These are phyloP conservation scores for Mycogone perniciosa DNA, from an alignment of 2,329 filamentous ascomycete species.

Conservation along the genomic window DNA sequence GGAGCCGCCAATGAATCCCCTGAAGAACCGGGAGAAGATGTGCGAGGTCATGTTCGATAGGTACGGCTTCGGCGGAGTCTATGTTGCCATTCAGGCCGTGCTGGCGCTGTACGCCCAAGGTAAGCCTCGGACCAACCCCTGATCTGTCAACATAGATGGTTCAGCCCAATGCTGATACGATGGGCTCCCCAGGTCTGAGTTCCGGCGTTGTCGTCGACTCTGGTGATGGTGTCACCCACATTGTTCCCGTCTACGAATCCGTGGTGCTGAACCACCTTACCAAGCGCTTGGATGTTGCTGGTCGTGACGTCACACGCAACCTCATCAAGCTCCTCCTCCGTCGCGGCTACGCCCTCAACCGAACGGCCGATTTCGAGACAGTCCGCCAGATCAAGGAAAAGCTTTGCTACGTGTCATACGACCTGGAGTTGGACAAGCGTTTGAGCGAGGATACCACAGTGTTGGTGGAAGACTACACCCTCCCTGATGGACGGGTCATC, in stretches of 20 bases:
- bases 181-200: conserved; percentile 56
- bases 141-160: no score
- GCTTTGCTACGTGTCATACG: conserved; percentile 98
- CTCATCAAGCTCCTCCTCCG: conserved; percentile 90
- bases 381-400: conserved; percentile 99
- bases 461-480: conserved; percentile 92
- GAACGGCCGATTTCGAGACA: conserved; percentile 97
- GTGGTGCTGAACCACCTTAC: conserved; percentile 97
- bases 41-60: conserved; percentile 98
- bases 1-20: conserved; percentile 95
- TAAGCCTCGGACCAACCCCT: conserved; percentile 30
- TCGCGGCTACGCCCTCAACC: conserved; percentile 92
- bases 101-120: conserved; percentile 94
- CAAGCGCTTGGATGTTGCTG: conserved; percentile 86
- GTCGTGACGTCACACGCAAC: conserved; percentile 96
- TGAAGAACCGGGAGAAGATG: conserved; percentile 97
- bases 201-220: conserved; percentile 98
- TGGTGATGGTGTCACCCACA: conserved; percentile 96
- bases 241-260: conserved; percentile 97
- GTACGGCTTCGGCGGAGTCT: conserved; percentile 93
- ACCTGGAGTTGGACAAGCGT: conserved; percentile 90
- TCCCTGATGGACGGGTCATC: conserved; percentile 93
- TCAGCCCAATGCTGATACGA: conserved; percentile 3
- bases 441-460: conserved; percentile 97
- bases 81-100: conserved; percentile 96